A percentile compares a stretch with the other conserved stretches of the same genome.
These are phyloP conservation scores for Moesziomyces antarcticus DNA, from an alignment of 1,284 basidiomycete genomes.

Conservation along the genomic window DNA sequence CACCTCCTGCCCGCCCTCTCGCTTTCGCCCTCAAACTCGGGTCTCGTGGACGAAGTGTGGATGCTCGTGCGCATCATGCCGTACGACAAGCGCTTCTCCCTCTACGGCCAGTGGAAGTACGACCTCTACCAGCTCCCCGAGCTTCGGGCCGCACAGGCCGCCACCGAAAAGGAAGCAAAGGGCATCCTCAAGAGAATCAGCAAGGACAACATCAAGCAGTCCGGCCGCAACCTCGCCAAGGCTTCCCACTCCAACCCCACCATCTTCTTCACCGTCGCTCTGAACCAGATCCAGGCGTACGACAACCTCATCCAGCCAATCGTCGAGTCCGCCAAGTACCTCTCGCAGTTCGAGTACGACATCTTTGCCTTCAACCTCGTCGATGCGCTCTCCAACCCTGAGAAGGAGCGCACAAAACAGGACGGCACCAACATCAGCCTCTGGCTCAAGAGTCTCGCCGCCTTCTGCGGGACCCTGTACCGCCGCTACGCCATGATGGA, in stretches of 20 bases:
- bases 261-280: slow-evolving; percentile 87
- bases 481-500: slow-evolving; percentile 81
- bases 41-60: slow-evolving; percentile 69
- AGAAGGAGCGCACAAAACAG: slow-evolving; percentile 85
- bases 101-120: slow-evolving; percentile 96
- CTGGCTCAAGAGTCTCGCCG: slow-evolving; percentile 88
- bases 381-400: slow-evolving; percentile 82
- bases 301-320: slow-evolving; percentile 92
- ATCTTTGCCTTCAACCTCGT: slow-evolving; percentile 88
- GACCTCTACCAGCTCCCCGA: slow-evolving; percentile 71
- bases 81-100: slow-evolving; percentile 81
- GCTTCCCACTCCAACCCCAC: slow-evolving; percentile 92
- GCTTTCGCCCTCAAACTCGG: slow-evolving; percentile 80
- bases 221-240: slow-evolving; percentile 88
- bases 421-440: slow-evolving; percentile 91
- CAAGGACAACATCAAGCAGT: slow-evolving; percentile 80
- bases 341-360: slow-evolving; percentile 92
- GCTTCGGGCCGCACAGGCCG: slow-evolving; percentile 69
- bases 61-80: slow-evolving; percentile 80
- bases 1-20: slow-evolving; percentile 88
- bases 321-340: slow-evolving; percentile 88
- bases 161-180: slow-evolving; percentile 71
- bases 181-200: slow-evolving; percentile 65
- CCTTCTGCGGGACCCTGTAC: slow-evolving; percentile 92
- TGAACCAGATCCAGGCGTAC: slow-evolving; percentile 95